Evolutionary conservation across 1,284 basidiomycete genomes (phyloP), one percentile per base, ranked within the genome.

Genomic region (Apiotrichum domesticum): DNA sequence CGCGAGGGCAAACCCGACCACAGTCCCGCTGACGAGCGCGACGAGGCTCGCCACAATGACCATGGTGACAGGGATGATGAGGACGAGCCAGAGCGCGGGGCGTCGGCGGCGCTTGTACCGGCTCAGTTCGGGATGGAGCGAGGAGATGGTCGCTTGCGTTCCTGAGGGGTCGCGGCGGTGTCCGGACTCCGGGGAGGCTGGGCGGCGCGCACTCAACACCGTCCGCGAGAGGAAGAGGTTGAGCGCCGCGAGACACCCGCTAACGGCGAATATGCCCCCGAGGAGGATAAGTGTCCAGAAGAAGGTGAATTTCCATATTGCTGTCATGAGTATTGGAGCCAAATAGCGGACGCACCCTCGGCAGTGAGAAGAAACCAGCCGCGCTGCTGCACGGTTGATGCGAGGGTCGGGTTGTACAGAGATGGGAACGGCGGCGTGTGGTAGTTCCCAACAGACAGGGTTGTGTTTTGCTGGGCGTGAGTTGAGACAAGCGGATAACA

Each of bases 271-370:
- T 46, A 85, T 76, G 1, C 86, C 86, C 2, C 81, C 81, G 71
- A 89, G 83, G 65, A 91, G 84, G 53, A 88, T 79, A 35, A 92
- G 74, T 1, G 84, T 87, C 90, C 90, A 93, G 71, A 86, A 91
- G 35, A 92, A 79, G 8, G 88, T 92, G 76, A 89, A 92, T 34
- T 79, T 80, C 78, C 90, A 92, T 54, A 91, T 78, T 58, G 88
- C 89, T 90, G 62, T 14, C 41, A n/a, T 37, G 41, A 13, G 42
- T 37, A 55, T 57, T 40, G 48, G 14, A 21, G 35, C 13, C 2
- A 11, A n/a, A 40, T 42, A 8, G 33, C 9, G 3, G 3, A 73
- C 62, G 55, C 64, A 63, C 71, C 69, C 54, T 79, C 69, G n/a
- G 77, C 71, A 51, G 80, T 71, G 45, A 79, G 74, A 29, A 77